Base-by-base conservation (phyloP, 768 basidiomycete genomes). In the Crepidotus variabilis region DNA sequence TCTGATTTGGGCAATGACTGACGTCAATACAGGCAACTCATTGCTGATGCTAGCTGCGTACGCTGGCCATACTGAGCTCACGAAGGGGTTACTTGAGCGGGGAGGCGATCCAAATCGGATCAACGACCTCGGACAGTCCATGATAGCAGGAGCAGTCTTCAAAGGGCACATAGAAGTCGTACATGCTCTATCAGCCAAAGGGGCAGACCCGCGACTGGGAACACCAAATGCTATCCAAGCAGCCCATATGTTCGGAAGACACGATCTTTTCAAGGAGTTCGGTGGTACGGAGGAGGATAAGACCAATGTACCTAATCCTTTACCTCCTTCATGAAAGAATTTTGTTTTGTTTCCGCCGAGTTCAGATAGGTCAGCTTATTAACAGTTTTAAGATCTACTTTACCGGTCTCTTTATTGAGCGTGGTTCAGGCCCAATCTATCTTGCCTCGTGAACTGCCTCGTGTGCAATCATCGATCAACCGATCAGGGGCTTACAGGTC, bases 31-130 rank as follows among this genome's bases (percentile, higher is more conserved):
- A 86, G 90, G 90, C 20, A 91, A 92, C 66, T 88, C 88, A 4
- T 73, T 92, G 6, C 72, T 92, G 52, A 92, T 92, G 88, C 80
- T 90, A 51, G 84, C 86, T 2, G 81, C 89, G 1, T 92, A 92
- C 64, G 77, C 82, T 20, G 89, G 89, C 1, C 86, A 90, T 61
- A 67, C 72, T 0, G 71, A 75, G 1, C 79, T 88, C 18, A 72
- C 81, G 1, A 72, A 72, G 47, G 77, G 75, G 13, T 77, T 92
- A 23, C 68, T 90, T 48, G 62, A 70, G 6, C 76, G 78, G 33
- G 80, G 80, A 2, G 87, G 82, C 36, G 87, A 91, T 67, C 81
- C 84, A 1, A 85, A 90, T 62, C 74, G 82, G 10, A 64, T 83
- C 51, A 92, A 92, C 67, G 88, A 91, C 61, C 75, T 79, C 2